Base-by-base conservation (phyloP, 106 monocot species). In the Phalaenopsis aphrodite region DNA sequence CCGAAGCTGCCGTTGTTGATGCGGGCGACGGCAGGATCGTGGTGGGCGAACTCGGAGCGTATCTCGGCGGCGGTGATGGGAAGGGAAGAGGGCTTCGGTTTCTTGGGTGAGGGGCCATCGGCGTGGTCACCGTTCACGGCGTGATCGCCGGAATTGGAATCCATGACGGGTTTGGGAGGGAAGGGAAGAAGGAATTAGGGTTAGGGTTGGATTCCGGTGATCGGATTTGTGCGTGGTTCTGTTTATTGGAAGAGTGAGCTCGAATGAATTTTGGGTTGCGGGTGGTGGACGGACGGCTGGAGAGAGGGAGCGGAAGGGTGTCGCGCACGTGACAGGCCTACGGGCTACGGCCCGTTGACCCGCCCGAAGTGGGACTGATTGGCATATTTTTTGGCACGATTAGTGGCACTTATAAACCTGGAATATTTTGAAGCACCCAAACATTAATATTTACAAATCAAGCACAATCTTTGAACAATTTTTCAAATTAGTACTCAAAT, bases 1-100 rank as follows among this genome's bases (percentile, higher is more conserved):
- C 93, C 90, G 76, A 93, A 93, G 85, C 87, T 85, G 66, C 90
- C 93, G 84, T 93, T 93, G 84, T 93, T 93, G 38, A 93, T 17
- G 42, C 93, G 88, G 8, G 86, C 86, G 36, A 93, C 86, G 30
- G 81, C 39, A 5, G 85, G 75, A 74, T 90, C 90, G 78, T 93
- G 90, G 83, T 93, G 93, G 23, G 87, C n/a, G 84, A 92, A 92
- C 83, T 92, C 92, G 39, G 39, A 81, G 74, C 42, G 78, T 73
- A 90, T 81, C 78, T 88, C 90, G 48, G 76, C 79, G 14, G 42
- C 37, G 56, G 79, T 76, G 79, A 87, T 85, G 37, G 73, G 47
- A 37, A 68, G 56, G 0, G 17, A 43, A 42, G 75, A 81, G 56
- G 78, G 81, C 24, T 80, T 81, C 48, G 30, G 30, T 38, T 82